phyloP scores from a whole-genome alignment of 768 basidiomycete species.

The Pilatotrama ljubarskyi region DNA sequence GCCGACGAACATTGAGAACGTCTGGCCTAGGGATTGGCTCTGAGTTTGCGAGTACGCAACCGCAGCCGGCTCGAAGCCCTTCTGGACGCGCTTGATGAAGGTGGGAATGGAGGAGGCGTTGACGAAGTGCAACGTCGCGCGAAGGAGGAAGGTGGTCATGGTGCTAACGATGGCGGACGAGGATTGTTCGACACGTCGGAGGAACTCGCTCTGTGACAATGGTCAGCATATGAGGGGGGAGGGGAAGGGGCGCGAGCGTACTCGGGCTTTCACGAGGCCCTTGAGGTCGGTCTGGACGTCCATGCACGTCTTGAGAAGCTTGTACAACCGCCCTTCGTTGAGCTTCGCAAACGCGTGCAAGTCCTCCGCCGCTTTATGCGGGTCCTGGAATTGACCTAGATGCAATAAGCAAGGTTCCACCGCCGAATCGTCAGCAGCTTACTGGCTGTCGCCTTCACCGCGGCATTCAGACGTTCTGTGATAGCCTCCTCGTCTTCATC shows the following conservation, averaged over 20 bases:
- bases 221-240: neutral
- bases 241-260: constrained; percentile 34
- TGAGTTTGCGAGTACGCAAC: constrained; percentile 18
- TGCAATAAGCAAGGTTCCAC: constrained; percentile 22
- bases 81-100: constrained; percentile 68
- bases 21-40: constrained; percentile 9
- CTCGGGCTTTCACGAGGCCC: constrained; percentile 73
- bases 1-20: constrained; percentile 27
- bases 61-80: constrained; percentile 31
- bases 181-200: constrained; percentile 72
- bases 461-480: constrained; percentile 50
- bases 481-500: constrained; percentile 77
- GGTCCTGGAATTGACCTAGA: constrained; percentile 62
- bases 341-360: constrained; percentile 79
- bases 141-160: constrained; percentile 68
- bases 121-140: constrained; percentile 68
- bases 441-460: constrained; percentile 66
- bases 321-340: constrained; percentile 87
- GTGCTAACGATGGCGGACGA: constrained; percentile 62
- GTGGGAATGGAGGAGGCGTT: constrained; percentile 87
- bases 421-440: constrained; percentile 32
- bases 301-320: constrained; percentile 75
- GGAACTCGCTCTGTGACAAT: constrained; percentile 65
- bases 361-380: constrained; percentile 75
- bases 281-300: constrained; percentile 86